phyloP scores from a whole-genome alignment of 345 rosid species.

The Carallia brachiata region DNA sequence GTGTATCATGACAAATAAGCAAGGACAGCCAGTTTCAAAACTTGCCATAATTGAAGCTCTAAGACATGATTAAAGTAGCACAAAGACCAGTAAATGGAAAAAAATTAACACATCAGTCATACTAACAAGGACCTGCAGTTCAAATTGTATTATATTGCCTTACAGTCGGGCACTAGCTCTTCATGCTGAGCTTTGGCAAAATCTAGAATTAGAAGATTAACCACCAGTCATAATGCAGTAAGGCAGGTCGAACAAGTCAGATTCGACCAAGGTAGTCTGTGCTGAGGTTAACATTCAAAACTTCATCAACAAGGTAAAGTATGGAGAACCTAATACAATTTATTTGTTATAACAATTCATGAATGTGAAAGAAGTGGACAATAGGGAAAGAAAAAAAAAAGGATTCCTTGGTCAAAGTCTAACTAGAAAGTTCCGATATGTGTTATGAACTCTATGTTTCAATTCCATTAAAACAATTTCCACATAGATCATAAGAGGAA shows the following conservation, averaged over 20 bases:
- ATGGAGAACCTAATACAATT: not conserved
- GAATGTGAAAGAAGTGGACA: not conserved
- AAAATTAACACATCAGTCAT: not conserved
- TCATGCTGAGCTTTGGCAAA: not conserved
- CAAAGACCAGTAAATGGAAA: not conserved
- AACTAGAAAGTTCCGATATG: not conserved
- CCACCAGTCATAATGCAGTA: not conserved
- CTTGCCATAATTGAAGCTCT: not conserved
- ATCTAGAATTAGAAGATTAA: not conserved
- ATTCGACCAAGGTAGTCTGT: not conserved
- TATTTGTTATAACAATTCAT: not conserved
- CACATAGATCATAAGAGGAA: not conserved
- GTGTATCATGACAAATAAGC: not conserved
- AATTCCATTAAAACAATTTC: not conserved
- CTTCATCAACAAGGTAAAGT: not conserved
- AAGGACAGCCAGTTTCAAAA: not conserved
- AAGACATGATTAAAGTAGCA: not conserved
- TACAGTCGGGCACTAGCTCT: not conserved
- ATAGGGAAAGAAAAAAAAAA: not conserved
- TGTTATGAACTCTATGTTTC: slow-evolving; percentile 1
- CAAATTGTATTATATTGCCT: not conserved
- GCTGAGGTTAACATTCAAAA: not conserved
- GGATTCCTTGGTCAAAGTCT: not conserved
- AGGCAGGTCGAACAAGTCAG: not conserved
- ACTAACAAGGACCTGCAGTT: not conserved